These are phyloP conservation scores for Diaporthe helianthi DNA, from an alignment of 2,329 filamentous ascomycete species.

Conservation along the genomic window DNA sequence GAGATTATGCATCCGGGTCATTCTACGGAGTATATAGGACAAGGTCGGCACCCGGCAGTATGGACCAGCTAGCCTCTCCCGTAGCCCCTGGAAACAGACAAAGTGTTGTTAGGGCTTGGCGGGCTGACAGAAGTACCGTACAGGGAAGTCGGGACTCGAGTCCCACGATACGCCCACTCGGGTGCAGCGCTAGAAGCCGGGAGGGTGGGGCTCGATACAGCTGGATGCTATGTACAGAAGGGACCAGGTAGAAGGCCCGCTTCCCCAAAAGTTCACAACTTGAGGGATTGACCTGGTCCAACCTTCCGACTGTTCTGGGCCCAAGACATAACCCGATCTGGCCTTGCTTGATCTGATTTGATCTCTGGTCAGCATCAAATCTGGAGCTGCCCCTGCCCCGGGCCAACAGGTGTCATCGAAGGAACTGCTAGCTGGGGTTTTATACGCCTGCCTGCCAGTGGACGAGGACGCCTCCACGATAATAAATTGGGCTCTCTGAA, in stretches of 20 bases:
- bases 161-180: not conserved
- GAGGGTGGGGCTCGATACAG: conserved; percentile 25
- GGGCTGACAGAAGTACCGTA: conserved; percentile 27
- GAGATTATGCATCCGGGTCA: conserved; percentile 15
- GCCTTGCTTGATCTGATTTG: not conserved
- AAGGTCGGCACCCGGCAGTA: conserved; percentile 19
- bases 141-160: conserved; percentile 11
- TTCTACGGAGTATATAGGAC: no score
- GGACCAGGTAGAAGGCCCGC: conserved; percentile 21
- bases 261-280: conserved; percentile 29
- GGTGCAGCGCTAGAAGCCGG: conserved; percentile 16
- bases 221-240: conserved; percentile 25
- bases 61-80: conserved; percentile 11
- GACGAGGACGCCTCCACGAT: not conserved
- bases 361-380: conserved; percentile 16
- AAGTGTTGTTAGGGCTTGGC: conserved; percentile 7
- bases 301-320: not conserved
- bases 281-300: conserved; percentile 11
- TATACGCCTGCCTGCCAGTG: not conserved
- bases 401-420: not conserved
- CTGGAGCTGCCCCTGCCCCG: conserved; percentile 13
- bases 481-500: not conserved
- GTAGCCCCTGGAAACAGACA: no score
- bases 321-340: not conserved
- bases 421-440: conserved; percentile 10